Conservation (phyloP, 768 basidiomycete genomes). For the Lactifluus piperatus region DNA sequence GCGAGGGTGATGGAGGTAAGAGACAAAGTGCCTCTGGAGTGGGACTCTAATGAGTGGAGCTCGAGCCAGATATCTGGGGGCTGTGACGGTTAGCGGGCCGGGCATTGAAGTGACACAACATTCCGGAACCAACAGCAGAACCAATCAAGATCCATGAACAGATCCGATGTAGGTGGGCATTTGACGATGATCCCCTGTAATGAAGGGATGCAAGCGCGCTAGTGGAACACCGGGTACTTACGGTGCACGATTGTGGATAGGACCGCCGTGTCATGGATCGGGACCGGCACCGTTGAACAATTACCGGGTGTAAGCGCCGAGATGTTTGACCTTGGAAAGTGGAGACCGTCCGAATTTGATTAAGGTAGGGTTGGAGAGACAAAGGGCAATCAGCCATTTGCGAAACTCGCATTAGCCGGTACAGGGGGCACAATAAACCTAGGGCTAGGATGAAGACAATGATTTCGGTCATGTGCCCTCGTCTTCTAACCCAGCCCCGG, state of each 20-base stretch:
- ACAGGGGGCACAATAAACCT: slow-evolving; percentile 6
- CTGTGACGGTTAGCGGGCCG: slow-evolving; percentile 5
- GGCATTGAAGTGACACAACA: slow-evolving; percentile 5
- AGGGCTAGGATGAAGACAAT: not conserved
- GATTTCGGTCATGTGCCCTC: not conserved
- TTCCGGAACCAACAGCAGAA: not conserved
- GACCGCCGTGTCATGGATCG: not conserved
- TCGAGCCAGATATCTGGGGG: not conserved
- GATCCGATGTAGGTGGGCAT: slow-evolving; percentile 11
- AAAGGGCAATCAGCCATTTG: not conserved
- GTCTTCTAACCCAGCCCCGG: not conserved
- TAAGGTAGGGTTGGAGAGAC: not conserved
- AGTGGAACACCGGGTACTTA: not conserved
- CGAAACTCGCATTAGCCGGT: not conserved
- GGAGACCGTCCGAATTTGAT: not conserved
- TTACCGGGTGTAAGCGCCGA: slow-evolving; percentile 2
- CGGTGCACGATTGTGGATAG: not conserved
- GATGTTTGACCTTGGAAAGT: not conserved
- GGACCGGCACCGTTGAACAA: not conserved
- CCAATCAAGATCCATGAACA: slow-evolving; percentile 10
- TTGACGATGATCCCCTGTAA: slow-evolving; percentile 3
- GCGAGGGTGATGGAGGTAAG: not conserved
- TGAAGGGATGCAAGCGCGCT: not conserved
- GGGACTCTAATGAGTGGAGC: not conserved
- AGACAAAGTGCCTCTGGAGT: not conserved